phyloP scores from a whole-genome alignment of 116 monocot genomes.

The Trichopus zeylanicus region DNA sequence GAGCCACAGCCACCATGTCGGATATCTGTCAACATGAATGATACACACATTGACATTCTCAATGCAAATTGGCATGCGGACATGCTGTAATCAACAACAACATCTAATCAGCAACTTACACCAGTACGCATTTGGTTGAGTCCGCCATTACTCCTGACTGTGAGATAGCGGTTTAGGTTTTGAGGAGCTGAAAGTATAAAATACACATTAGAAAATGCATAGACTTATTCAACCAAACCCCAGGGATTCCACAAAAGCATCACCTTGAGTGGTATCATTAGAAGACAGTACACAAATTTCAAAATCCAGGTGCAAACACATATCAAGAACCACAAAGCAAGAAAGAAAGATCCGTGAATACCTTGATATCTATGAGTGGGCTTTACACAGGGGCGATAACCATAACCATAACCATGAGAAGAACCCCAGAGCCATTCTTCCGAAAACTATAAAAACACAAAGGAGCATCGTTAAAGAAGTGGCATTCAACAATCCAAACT shows the following conservation, averaged over 20 bases:
- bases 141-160: conserved; percentile 91
- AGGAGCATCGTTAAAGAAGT: no score
- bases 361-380: conserved; percentile 65
- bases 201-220: neutral
- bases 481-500: no score
- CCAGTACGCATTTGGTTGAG: conserved; percentile 98
- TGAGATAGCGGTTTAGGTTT: conserved; percentile 46
- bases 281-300: no score
- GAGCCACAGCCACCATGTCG: conserved; percentile 96
- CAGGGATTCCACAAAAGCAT: no score
- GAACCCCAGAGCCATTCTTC: conserved; percentile 54
- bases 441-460: conserved; percentile 21
- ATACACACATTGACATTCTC: neutral
- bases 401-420: conserved; percentile 42
- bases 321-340: no score
- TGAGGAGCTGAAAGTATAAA: conserved; percentile 39
- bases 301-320: no score
- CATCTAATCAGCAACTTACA: conserved; percentile 60
- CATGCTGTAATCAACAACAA: neutral
- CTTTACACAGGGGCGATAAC: conserved; percentile 56
- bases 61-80: neutral
- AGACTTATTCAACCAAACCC: no score
- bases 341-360: conserved; percentile 1
- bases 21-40: conserved; percentile 45
- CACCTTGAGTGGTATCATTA: no score